Conservation (phyloP, 2,329 filamentous ascomycete genomes). For the Zymoseptoria tritici region DNA sequence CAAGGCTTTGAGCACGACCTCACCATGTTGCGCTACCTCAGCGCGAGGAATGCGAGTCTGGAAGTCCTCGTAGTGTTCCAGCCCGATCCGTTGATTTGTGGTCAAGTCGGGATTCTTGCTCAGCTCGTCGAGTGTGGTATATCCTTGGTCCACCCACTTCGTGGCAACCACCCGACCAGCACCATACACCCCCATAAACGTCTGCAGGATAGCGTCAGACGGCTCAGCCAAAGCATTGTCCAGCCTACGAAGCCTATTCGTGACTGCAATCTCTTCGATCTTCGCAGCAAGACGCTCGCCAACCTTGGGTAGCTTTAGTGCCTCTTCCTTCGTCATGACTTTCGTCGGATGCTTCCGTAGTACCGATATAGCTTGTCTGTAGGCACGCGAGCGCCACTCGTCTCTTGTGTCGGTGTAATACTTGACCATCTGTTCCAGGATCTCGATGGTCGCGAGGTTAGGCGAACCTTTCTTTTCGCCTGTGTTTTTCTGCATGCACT, state of each 20-base stretch:
- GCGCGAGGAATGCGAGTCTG: slow-evolving; percentile 66
- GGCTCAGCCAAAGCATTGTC: slow-evolving; percentile 64
- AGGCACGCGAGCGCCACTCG: slow-evolving; percentile 66
- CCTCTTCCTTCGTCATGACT: slow-evolving; percentile 63
- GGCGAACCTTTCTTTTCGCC: slow-evolving; percentile 49
- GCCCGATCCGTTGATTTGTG: slow-evolving; percentile 62
- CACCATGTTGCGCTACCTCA: slow-evolving; percentile 66
- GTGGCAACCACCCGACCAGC: slow-evolving; percentile 64
- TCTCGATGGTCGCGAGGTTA: slow-evolving; percentile 66
- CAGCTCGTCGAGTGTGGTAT: slow-evolving; percentile 67
- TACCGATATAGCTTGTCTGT: slow-evolving; percentile 68
- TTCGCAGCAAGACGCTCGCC: slow-evolving; percentile 69
- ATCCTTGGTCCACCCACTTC: slow-evolving; percentile 69
- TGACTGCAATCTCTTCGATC: slow-evolving; percentile 81
- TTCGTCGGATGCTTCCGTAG: slow-evolving; percentile 58
- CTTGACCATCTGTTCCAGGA: slow-evolving; percentile 69
- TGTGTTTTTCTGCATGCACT: slow-evolving; percentile 53
- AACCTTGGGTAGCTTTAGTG: slow-evolving; percentile 58
- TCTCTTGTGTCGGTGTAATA: slow-evolving; percentile 72
- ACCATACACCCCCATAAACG: slow-evolving; percentile 69
- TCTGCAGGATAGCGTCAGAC: slow-evolving; percentile 54
- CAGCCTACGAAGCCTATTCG: slow-evolving; percentile 62
- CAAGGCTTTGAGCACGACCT: slow-evolving; percentile 54
- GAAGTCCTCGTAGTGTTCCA: slow-evolving; percentile 76
- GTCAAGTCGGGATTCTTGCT: slow-evolving; percentile 54